Conservation (phyloP, 306 rosid genomes). For the Ziziphus jujuba region DNA sequence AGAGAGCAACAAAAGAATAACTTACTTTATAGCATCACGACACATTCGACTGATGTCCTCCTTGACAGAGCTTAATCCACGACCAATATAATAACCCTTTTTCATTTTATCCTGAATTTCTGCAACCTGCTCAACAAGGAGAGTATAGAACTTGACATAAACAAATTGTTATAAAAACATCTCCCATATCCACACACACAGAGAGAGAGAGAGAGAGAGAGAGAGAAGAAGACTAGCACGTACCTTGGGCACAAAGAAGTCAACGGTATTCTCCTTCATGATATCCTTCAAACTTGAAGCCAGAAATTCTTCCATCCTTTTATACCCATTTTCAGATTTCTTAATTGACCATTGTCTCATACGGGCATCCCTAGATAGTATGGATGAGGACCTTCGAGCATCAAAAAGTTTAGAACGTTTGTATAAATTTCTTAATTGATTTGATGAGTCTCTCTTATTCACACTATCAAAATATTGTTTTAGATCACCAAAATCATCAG, state of each 20-base stretch:
- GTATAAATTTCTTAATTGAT: constrained; percentile 79
- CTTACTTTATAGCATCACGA: constrained; percentile 95
- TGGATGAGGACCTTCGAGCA: constrained; percentile 95
- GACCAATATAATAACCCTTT: constrained; percentile 81
- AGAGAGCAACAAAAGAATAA: constrained; percentile 8
- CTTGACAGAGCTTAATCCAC: constrained; percentile 83
- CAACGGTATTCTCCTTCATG: constrained; percentile 83
- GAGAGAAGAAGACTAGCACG: too few relatives aligned
- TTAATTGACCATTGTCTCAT: constrained; percentile 93
- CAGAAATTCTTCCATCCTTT: constrained; percentile 90
- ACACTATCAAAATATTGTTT: constrained; percentile 93
- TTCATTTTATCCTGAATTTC: constrained; percentile 89
- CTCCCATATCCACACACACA: not conserved
- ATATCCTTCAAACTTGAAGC: constrained; percentile 82
- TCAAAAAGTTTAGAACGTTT: constrained; percentile 93
- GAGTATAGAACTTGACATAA: constrained; percentile 9
- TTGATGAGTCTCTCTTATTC: constrained; percentile 85
- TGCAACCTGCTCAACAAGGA: constrained; percentile 64
- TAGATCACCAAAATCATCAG: constrained; percentile 90
- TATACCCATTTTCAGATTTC: constrained; percentile 90
- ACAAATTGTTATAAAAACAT: not conserved
- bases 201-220: too few relatives aligned
- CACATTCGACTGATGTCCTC: constrained; percentile 95
- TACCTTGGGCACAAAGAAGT: constrained; percentile 93
- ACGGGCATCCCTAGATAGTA: constrained; percentile 98